phyloP scores from a whole-genome alignment of 306 rosid genomes.

The Carpinus fangiana region DNA sequence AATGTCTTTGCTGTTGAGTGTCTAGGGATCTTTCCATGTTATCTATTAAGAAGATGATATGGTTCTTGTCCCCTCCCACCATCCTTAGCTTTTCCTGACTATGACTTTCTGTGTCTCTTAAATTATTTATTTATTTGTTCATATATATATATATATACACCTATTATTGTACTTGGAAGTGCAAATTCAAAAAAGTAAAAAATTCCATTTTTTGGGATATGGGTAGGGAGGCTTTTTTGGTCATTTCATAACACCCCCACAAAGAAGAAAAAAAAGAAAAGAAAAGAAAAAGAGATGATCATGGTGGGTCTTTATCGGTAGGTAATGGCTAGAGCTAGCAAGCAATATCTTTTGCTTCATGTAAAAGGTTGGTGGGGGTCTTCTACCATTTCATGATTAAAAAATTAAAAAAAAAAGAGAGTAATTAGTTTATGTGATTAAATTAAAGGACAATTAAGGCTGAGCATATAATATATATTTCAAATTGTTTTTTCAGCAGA shows the following conservation, averaged over 20 bases:
- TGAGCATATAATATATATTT: no score
- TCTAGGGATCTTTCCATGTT: slow-evolving; percentile 68
- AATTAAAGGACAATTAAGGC: no score
- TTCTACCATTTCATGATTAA: neutral
- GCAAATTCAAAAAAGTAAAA: neutral
- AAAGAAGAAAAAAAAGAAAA: no score
- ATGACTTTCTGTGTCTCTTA: neutral
- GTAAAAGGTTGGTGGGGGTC: slow-evolving; percentile 26
- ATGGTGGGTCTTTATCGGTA: slow-evolving; percentile 30
- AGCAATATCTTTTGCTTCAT: slow-evolving; percentile 34
- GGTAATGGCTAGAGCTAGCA: slow-evolving; percentile 31
- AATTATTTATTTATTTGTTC: neutral
- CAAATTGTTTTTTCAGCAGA: no score
- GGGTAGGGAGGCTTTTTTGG: neutral
- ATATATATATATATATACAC: neutral
- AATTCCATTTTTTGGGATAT: neutral
- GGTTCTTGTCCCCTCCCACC: slow-evolving; percentile 52
- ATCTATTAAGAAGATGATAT: slow-evolving; percentile 34
- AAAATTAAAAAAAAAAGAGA: no score
- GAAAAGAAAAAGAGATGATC: neutral
- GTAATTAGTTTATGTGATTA: no score
- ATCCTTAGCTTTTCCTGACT: neutral
- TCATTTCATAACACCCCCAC: no score
- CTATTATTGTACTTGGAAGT: neutral
- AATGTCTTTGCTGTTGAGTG: slow-evolving; percentile 52